Base-by-base conservation (phyloP, 2,329 filamentous ascomycete genomes). In the Phialophora macrospora region DNA sequence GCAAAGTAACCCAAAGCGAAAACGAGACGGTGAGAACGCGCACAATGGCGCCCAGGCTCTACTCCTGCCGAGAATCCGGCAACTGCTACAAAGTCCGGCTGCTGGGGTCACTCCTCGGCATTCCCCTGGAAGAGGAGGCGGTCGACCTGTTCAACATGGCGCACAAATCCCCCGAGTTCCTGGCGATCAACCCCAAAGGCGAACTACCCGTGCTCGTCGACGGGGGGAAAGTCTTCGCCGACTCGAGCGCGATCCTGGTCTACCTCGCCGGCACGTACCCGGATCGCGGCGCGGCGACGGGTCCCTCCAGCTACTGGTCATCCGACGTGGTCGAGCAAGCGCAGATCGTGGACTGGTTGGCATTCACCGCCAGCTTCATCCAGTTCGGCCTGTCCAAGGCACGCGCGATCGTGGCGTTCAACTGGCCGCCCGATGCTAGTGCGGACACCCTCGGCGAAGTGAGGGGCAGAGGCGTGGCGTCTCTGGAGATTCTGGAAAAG, bases 401-500 rank as follows among this genome's bases (percentile, higher is more conserved):
- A 26, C 65, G 70, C 26, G 71, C 70, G 59, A 70, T 72, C 32
- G 62, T 72, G 58, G 64, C 65, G 14, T 72, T 68, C 63, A 63
- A 65, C 26, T 66, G 69, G 5, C 65, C 69, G 24, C 63, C 64
- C 41, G 67, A 70, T 49, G 62, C 66, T 20, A 64, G 67, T 3
- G 70, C 66, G 49, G 60, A 56, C 1, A n/a, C 44, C 3, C 17
- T 67, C 66, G 64, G 41, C 62, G 73, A 62, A 55, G 55, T 70
- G 66, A 68, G 73, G 88, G 87, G 72, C 87, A 87, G 68, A 89
- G 87, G 87, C 85, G 82, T 77, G 80, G 85, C 68, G 81, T 87
- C 69, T 84, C 84, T 70, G 82, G 81, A 62, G 84, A 85, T 30
- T 65, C 28, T 67, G 62, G 57, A 65, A 66, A 49, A 57, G 63